Percentiles rank a stretch among this genome's conserved stretches.
phyloP scores from a whole-genome alignment of 176 grass and related monocot genomes.

The Typha latifolia region DNA sequence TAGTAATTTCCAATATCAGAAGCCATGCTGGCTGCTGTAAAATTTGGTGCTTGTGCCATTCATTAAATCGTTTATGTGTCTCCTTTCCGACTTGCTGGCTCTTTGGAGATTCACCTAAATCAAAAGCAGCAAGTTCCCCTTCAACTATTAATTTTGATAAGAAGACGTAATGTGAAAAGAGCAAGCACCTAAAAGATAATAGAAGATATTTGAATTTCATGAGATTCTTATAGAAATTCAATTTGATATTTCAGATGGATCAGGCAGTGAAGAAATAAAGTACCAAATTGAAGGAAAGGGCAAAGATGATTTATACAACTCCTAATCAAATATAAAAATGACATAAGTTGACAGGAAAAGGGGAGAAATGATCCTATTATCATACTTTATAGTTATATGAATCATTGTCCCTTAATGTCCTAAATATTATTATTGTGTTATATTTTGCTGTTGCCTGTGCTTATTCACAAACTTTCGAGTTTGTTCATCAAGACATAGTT shows the following conservation, averaged over 20 bases:
- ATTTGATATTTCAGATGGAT: slow-evolving; percentile 3
- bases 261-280: background rate
- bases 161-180: background rate
- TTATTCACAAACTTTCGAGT: no score
- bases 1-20: slow-evolving; percentile 80
- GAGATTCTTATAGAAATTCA: background rate
- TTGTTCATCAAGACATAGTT: no score
- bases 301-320: no score
- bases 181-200: background rate
- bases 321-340: no score
- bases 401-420: no score
- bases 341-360: no score
- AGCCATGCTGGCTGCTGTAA: slow-evolving; percentile 75
- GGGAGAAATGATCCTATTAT: no score
- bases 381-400: no score
- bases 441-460: no score
- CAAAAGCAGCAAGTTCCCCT: background rate
- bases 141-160: background rate
- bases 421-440: no score
- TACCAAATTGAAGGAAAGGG: no score
- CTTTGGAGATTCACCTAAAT: slow-evolving; percentile 45
- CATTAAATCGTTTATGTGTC: slow-evolving; percentile 27
- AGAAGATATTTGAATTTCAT: background rate
- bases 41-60: slow-evolving; percentile 38
- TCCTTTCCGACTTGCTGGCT: slow-evolving; percentile 25